Evolutionary conservation across 1,139 yeast genomes (phyloP), one percentile per base, ranked within the genome.

Genomic region (Blastobotrys persicus): DNA sequence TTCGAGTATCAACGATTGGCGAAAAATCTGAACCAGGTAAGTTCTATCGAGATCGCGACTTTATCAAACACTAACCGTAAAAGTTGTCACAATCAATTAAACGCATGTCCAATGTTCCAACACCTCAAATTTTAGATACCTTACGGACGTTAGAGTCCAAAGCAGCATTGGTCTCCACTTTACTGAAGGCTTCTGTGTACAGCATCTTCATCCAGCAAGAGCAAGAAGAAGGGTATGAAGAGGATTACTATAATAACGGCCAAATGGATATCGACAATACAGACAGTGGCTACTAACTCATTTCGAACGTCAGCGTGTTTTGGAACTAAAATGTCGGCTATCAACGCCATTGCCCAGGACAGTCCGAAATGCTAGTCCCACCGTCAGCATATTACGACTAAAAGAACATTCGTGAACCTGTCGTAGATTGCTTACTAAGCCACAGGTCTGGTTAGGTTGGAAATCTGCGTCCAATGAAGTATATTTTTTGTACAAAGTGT

Each of bases 151-250:
- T 80, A 52, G 85, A 80, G 60, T 72, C 77, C 59, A 79, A 80
- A 54, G 69, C 78, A 28, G 81, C 81, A 0, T 66, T 80, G 51
- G 81, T 80, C n/a, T 77, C 77, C 54, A 80, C 84, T 3, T 68
- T 79, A 42, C 76, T 81, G 63, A 78, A 78, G 54, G 79, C 83
- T 1, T 80, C 84, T 0, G 83, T 81, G 4, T 80, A 79, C 60
- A 74, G 79, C 43, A 68, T 79, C 46, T 75, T 76, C 54, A 59
- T 69, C 47, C 76, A 72, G 56, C 73, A 73, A 52, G 76, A 71
- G 41, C 56, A 55, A n/a, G 54, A 54, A 5, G 60, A 56, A 11
- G 59, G 59, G 12, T 49, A 46, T 9, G 54, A 53, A 2, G 44
- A 35, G 7, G 47, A 20, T 16, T 49, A 40, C 18, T 48, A 42